These are phyloP conservation scores for Fomitopsis schrenkii DNA, from an alignment of 1,284 basidiomycete species.

Conservation along the genomic window DNA sequence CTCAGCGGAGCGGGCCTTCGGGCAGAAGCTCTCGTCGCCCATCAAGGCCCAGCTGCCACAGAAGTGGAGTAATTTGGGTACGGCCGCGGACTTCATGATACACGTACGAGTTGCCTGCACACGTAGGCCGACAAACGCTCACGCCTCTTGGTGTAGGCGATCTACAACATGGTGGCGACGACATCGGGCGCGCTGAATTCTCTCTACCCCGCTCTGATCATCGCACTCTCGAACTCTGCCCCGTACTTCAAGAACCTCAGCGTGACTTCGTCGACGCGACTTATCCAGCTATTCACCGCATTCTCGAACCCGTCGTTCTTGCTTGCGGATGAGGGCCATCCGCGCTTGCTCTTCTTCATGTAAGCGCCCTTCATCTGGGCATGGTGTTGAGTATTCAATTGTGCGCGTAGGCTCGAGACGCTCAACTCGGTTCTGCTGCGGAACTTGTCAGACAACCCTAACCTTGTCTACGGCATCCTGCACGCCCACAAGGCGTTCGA, in stretches of 20 bases:
- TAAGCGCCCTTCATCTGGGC: constrained; percentile 27
- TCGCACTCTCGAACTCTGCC: constrained; percentile 84
- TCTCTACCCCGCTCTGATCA: constrained; percentile 89
- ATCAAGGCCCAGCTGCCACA: constrained; percentile 63
- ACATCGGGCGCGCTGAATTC: constrained; percentile 79
- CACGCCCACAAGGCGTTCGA: constrained; percentile 82
- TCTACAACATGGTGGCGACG: constrained; percentile 86
- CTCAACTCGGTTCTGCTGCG: constrained; percentile 83
- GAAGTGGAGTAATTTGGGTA: constrained; percentile 74
- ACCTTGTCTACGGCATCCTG: constrained; percentile 84
- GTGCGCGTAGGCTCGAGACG: constrained; percentile 68
- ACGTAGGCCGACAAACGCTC: background rate
- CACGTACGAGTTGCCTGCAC: constrained; percentile 43
- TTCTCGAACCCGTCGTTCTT: constrained; percentile 89
- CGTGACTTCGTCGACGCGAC: constrained; percentile 75
- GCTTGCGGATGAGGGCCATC: constrained; percentile 91
- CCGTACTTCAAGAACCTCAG: constrained; percentile 83
- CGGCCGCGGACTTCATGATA: constrained; percentile 81
- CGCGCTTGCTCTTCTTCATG: constrained; percentile 88
- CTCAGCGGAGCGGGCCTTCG: constrained; percentile 81
- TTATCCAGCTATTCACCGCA: constrained; percentile 85
- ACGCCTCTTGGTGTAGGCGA: constrained; percentile 44
- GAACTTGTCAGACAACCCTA: constrained; percentile 75
- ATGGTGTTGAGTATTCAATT: background rate
- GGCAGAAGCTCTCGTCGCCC: constrained; percentile 57